phyloP scores from a whole-genome alignment of 1,284 basidiomycete genomes.

The Ustilago cynodontis region DNA sequence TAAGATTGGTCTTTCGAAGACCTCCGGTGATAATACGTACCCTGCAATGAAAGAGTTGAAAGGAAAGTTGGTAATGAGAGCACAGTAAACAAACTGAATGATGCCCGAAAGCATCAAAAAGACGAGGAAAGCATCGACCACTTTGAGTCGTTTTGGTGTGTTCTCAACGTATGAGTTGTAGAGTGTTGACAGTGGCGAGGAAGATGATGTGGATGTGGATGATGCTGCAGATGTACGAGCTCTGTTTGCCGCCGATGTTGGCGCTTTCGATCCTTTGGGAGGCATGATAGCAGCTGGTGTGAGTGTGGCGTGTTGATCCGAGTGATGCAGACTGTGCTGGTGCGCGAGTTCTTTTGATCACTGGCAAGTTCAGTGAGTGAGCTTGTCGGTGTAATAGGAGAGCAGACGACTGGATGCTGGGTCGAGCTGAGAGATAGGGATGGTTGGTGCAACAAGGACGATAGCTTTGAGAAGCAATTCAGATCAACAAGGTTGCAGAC shows the following conservation, averaged over 20 bases:
- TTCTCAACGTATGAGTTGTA: slow-evolving; percentile 82
- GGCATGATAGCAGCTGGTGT: slow-evolving; percentile 25
- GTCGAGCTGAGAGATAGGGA: neutral
- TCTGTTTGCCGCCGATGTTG: slow-evolving; percentile 18
- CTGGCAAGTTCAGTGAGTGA: no score
- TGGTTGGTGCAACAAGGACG: neutral
- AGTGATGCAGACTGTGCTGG: neutral
- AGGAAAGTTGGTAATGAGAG: slow-evolving; percentile 90
- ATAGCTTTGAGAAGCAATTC: neutral
- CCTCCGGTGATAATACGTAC: slow-evolving; percentile 73
- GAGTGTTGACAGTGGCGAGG: slow-evolving; percentile 70
- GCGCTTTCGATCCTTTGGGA: slow-evolving; percentile 34
- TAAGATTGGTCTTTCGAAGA: no score
- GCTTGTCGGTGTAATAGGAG: no score
- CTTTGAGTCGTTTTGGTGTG: slow-evolving; percentile 87
- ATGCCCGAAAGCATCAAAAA: slow-evolving; percentile 93
- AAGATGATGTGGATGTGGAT: slow-evolving; percentile 21
- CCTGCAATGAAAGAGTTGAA: slow-evolving; percentile 97
- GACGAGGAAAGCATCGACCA: slow-evolving; percentile 90
- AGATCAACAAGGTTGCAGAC: neutral
- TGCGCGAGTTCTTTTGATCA: neutral
- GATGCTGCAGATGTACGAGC: slow-evolving; percentile 22
- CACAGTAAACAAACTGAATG: slow-evolving; percentile 89
- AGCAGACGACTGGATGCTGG: no score
- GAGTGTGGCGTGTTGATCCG: neutral